Evolutionary conservation across 1,284 basidiomycete genomes (phyloP).

Genomic region (Vanrija sp.): DNA sequence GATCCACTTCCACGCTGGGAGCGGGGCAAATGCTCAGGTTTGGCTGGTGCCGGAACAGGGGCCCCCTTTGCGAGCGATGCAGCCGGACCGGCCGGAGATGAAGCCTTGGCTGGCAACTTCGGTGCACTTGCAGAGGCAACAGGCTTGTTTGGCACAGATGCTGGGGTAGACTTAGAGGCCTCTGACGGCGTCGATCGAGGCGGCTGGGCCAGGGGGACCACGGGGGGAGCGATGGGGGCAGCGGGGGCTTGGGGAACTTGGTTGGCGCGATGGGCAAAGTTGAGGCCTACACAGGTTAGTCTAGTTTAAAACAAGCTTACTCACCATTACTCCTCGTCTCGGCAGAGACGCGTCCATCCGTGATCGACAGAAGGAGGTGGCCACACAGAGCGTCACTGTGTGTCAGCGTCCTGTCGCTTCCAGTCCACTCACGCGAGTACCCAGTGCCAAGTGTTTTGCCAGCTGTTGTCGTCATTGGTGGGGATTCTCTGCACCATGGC

Average conservation of each 20-base stretch:
- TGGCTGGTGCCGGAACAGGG: too few relatives aligned
- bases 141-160: slow-evolving; percentile 26
- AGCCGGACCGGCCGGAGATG: neutral
- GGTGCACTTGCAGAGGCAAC: neutral
- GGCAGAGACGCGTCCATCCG: slow-evolving; percentile 84
- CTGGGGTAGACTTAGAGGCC: slow-evolving; percentile 29
- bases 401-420: slow-evolving; percentile 39
- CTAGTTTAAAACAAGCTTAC: slow-evolving; percentile 8
- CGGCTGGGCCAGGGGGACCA: slow-evolving; percentile 47
- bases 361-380: slow-evolving; percentile 78
- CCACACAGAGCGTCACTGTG: slow-evolving; percentile 87
- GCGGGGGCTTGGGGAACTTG: slow-evolving; percentile 39
- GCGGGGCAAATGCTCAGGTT: neutral
- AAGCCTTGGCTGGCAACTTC: neutral
- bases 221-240: slow-evolving; percentile 35
- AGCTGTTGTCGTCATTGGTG: slow-evolving; percentile 60
- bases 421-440: slow-evolving; percentile 57
- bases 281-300: slow-evolving; percentile 66
- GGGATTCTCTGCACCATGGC: slow-evolving; percentile 62
- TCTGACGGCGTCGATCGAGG: slow-evolving; percentile 24
- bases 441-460: slow-evolving; percentile 99
- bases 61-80: too few relatives aligned
- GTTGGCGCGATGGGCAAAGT: slow-evolving; percentile 63
- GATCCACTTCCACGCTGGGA: slow-evolving; percentile 1
- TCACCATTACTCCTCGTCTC: slow-evolving; percentile 88